phyloP scores from a whole-genome alignment of 2,329 filamentous ascomycete species.

The Sodiomyces alkalinus region DNA sequence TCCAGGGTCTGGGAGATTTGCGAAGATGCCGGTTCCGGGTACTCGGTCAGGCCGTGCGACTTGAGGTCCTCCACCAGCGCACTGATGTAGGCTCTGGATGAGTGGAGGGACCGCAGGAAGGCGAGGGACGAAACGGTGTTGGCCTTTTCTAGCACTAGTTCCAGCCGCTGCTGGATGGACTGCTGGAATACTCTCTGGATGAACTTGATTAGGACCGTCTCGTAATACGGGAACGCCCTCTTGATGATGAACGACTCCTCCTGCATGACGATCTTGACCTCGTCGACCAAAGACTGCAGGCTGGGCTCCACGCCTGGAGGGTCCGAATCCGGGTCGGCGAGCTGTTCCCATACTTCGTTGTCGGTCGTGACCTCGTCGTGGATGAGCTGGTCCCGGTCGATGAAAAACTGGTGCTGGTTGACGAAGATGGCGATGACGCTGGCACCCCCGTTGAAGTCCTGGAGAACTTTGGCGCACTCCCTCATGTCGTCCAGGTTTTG shows the following conservation, averaged over 20 bases:
- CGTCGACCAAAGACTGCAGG: constrained; percentile 80
- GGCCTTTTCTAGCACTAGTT: constrained; percentile 92
- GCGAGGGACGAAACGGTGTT: constrained; percentile 82
- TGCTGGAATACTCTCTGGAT: constrained; percentile 95
- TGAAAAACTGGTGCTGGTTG: constrained; percentile 99
- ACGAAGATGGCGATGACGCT: constrained; percentile 95
- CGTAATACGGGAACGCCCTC: constrained; percentile 88
- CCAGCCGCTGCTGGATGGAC: constrained; percentile 88
- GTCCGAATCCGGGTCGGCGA: constrained; percentile 88
- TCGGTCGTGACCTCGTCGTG: constrained; percentile 71
- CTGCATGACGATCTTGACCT: constrained; percentile 89
- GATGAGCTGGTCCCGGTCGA: constrained; percentile 83
- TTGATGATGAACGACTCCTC: constrained; percentile 97
- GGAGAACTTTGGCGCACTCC: constrained; percentile 83
- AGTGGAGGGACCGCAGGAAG: constrained; percentile 80
- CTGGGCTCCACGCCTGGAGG: constrained; percentile 85
- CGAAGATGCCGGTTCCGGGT: constrained; percentile 79
- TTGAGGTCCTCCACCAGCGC: constrained; percentile 85
- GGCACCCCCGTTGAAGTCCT: constrained; percentile 90
- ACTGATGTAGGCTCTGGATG: constrained; percentile 79
- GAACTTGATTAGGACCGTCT: constrained; percentile 85
- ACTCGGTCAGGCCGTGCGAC: constrained; percentile 82
- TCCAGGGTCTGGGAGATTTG: constrained; percentile 66
- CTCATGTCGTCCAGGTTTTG: constrained; percentile 98
- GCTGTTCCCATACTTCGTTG: constrained; percentile 68